Evolutionary conservation across 805 yeast genomes (phyloP), one percentile per base, ranked within the genome.

Genomic region (Barnettozyma botsteinii): DNA sequence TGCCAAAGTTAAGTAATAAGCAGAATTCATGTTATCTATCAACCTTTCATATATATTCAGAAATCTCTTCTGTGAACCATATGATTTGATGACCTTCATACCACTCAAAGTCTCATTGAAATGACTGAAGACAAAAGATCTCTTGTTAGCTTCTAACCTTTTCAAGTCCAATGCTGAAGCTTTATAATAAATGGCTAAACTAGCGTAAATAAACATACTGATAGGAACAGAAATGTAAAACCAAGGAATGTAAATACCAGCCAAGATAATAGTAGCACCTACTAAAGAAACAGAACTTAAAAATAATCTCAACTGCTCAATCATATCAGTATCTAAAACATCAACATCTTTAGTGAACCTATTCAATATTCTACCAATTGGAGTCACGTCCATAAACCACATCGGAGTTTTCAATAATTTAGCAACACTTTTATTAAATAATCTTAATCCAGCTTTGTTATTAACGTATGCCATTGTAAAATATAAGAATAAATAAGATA

Each of bases 271-370:
- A 18, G 81, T 75, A 34, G 91, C 91, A 31, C 71, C 46, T 40
- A 83, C 75, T 48, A 67, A 67, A 14, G 78, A 53, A 19, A 69
- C 40, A 2, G 80, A 73, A 45, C 67, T 73, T 32, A 79, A 49
- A 32, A 83, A 66, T 58, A 79, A 62, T 45, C 93, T 69, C 38
- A 81, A 48, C 52, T 81, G 84, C 55, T 84, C 88, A 33, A 75
- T 72, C 50, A 86, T 61, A 60, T 83, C 91, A 53, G 85, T 84
- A 55, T 87, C 95, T 56, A 86, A 64, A 13, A 78, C 77, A 56
- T 86, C 94, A 1, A 89, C 81, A 58, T 86, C 96, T 52, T 85
- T 85, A 3, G 95, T 85, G 58, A 86, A 86, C 50, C 95, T 67
- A 61, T 85, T 86, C 58, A 87, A 65, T 43, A 86, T 82, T 52